These are phyloP conservation scores for Penicillium samsonianum DNA, from an alignment of 495 filamentous ascomycete species.

Conservation along the genomic window DNA sequence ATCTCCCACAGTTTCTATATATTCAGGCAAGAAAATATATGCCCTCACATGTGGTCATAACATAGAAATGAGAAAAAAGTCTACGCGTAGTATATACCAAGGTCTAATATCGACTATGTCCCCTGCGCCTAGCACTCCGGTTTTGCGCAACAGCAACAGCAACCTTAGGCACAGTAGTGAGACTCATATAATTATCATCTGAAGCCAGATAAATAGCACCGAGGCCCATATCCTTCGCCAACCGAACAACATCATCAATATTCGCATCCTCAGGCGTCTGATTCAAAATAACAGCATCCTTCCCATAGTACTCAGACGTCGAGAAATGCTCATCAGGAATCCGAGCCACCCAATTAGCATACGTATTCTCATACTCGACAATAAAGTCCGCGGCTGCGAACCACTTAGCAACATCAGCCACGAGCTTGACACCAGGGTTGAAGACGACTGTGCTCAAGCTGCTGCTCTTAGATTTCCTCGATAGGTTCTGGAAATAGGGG, in stretches of 20 bases:
- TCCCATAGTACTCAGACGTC: background rate
- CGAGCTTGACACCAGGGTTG: conserved; percentile 25
- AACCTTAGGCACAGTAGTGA: conserved; percentile 16
- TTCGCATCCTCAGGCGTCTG: conserved; percentile 14
- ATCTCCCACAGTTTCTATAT: background rate
- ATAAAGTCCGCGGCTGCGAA: conserved; percentile 25
- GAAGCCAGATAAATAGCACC: conserved; percentile 28
- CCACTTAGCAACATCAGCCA: conserved; percentile 16
- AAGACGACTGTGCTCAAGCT: conserved; percentile 19
- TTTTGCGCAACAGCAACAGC: conserved; percentile 14
- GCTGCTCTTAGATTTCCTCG: conserved; percentile 23
- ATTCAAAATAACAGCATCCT: conserved; percentile 27
- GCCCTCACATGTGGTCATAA: background rate
- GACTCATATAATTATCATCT: conserved; percentile 18
- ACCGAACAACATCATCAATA: conserved; percentile 15
- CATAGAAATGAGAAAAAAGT: background rate
- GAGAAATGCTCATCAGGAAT: conserved; percentile 16
- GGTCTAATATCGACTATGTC: background rate
- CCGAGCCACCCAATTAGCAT: conserved; percentile 16
- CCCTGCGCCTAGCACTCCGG: background rate
- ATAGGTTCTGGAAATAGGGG: conserved; percentile 37
- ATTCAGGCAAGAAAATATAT: background rate
- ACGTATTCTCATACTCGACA: conserved; percentile 29
- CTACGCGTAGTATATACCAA: background rate
- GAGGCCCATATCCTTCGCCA: conserved; percentile 22